A percentile compares a stretch with the other conserved stretches of the same genome.
Conservation (phyloP, 1,284 basidiomycete genomes). For the Chondrostereum purpureum region DNA sequence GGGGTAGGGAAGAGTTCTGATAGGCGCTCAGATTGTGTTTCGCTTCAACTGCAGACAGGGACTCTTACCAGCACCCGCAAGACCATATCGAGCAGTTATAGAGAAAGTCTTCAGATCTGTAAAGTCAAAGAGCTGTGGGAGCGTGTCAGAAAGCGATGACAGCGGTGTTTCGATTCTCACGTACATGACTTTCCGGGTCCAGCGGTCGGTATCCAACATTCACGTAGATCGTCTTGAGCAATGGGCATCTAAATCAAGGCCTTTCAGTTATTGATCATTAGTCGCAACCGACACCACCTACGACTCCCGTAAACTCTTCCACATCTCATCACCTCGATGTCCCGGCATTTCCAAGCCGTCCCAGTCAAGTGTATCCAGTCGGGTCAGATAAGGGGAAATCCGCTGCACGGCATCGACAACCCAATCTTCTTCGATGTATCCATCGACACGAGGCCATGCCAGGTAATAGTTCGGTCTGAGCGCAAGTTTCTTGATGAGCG, state of each 20-base stretch:
- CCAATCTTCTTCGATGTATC: conserved; percentile 30
- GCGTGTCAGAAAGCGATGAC: not conserved
- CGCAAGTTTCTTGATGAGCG: conserved; percentile 31
- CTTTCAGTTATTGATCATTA: conserved; percentile 1
- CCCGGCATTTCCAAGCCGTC: conserved; percentile 37
- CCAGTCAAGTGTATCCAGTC: conserved; percentile 39
- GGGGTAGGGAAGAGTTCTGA: conserved; percentile 28
- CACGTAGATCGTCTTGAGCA: conserved; percentile 32
- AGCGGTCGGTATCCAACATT: conserved; percentile 32
- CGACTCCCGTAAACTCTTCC: conserved; percentile 29
- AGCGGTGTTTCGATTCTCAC: not conserved
- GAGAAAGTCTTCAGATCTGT: conserved; percentile 34
- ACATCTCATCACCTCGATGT: conserved; percentile 24
- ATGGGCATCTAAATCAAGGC: conserved; percentile 26
- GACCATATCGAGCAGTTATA: conserved; percentile 35
- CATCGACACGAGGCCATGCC: conserved; percentile 36
- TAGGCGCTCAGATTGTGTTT: conserved; percentile 5
- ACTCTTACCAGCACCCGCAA: conserved; percentile 26
- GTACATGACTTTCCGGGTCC: conserved; percentile 25
- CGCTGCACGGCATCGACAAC: conserved; percentile 26
- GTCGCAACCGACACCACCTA: conserved; percentile 18
- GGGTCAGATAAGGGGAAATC: conserved; percentile 23
- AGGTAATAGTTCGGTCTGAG: conserved; percentile 43
- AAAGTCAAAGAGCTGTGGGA: conserved; percentile 32
- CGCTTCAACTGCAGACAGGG: conserved; percentile 1